Evolutionary conservation across 805 yeast genomes (phyloP).

Genomic region (Teunomyces kruisii): DNA sequence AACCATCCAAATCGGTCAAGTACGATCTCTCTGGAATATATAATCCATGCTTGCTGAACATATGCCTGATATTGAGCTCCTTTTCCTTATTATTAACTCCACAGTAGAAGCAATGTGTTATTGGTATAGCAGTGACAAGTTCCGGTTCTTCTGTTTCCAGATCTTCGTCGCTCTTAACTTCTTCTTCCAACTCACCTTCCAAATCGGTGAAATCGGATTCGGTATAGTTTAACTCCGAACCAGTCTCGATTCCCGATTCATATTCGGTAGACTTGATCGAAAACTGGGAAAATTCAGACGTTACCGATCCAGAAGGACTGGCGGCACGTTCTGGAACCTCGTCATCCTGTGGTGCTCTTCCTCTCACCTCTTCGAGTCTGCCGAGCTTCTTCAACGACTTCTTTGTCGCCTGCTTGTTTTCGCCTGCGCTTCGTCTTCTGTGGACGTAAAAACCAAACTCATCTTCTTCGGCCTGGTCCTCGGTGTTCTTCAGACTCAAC

Average conservation of each 20-base stretch:
- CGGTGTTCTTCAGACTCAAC: constrained; percentile 15
- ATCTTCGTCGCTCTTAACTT: constrained; percentile 29
- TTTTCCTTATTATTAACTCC: constrained; percentile 51
- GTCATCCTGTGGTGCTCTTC: constrained; percentile 24
- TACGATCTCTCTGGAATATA: constrained; percentile 45
- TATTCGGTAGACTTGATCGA: constrained; percentile 43
- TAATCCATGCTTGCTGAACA: constrained; percentile 45
- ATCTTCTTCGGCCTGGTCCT: constrained; percentile 36
- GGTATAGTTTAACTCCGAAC: constrained; percentile 47
- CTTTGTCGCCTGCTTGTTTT: constrained; percentile 36
- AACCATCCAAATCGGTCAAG: constrained; percentile 37
- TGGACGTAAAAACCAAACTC: constrained; percentile 53
- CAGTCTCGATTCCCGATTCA: constrained; percentile 43
- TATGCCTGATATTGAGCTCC: constrained; percentile 52
- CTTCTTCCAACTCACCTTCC: constrained; percentile 8
- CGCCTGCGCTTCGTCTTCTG: constrained; percentile 20
- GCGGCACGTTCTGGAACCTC: constrained; percentile 27
- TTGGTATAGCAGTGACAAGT: constrained; percentile 40
- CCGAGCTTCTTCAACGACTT: constrained; percentile 23
- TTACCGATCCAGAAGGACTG: constrained; percentile 57
- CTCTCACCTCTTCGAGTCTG: constrained; percentile 1
- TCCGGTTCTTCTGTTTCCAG: constrained; percentile 25
- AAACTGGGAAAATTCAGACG: constrained; percentile 55
- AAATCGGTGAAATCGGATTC: constrained; percentile 20
- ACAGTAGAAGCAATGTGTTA: constrained; percentile 57